phyloP scores from a whole-genome alignment of 257 asterid genomes.

The Verbascum thapsus region DNA sequence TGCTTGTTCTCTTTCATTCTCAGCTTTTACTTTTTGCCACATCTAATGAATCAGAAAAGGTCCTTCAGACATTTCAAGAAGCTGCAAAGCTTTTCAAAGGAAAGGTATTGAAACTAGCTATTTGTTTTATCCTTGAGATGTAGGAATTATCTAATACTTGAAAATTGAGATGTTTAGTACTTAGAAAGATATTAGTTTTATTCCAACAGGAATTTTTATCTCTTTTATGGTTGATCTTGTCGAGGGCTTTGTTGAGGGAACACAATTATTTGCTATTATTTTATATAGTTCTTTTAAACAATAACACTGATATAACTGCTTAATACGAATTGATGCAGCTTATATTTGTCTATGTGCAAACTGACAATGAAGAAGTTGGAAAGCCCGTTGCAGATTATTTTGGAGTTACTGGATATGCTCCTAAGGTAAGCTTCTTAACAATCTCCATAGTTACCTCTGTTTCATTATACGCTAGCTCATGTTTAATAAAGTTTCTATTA shows the following conservation, averaged over 20 bases:
- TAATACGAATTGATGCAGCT: constrained; percentile 56
- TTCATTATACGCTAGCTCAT: constrained; percentile 24
- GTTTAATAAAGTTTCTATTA: not conserved
- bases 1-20: constrained; percentile 26
- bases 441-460: constrained; percentile 26
- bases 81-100: constrained; percentile 91
- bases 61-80: constrained; percentile 70
- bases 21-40: constrained; percentile 87
- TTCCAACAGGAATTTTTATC: too few species aligned
- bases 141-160: too few species aligned
- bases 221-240: too few species aligned
- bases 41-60: constrained; percentile 51
- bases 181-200: too few species aligned
- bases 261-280: too few species aligned
- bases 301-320: constrained; percentile 25
- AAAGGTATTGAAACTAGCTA: constrained; percentile 56
- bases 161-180: too few species aligned
- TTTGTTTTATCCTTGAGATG: constrained; percentile 7
- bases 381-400: constrained; percentile 86
- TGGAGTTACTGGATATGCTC: constrained; percentile 71
- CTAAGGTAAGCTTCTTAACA: constrained; percentile 54
- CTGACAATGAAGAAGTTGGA: constrained; percentile 83
- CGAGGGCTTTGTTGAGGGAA: too few species aligned
- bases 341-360: constrained; percentile 66
- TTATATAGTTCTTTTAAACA: too few species aligned